A percentile compares a stretch with the other conserved stretches of the same genome.
phyloP scores from a whole-genome alignment of 768 basidiomycete species.

The Tulasnella sp. region DNA sequence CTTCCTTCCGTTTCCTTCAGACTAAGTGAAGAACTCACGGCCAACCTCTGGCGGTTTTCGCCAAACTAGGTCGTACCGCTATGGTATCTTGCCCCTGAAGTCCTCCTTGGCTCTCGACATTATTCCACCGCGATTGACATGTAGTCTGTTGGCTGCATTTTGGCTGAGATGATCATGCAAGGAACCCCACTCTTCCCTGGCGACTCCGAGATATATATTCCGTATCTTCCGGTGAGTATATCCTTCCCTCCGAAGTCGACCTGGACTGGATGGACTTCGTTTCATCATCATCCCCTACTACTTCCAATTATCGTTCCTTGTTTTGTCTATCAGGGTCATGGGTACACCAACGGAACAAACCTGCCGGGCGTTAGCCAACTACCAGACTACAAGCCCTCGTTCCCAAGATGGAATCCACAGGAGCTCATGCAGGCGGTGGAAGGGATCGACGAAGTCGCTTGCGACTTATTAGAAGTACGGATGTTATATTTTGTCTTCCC shows the following conservation, averaged over 20 bases:
- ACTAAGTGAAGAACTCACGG: no score
- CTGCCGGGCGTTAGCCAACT: constrained; percentile 58
- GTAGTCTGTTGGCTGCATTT: constrained; percentile 99
- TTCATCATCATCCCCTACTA: no score
- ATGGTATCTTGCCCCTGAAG: constrained; percentile 99
- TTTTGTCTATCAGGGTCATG: constrained; percentile 58
- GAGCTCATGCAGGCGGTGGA: constrained; percentile 65
- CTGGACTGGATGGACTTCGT: no score
- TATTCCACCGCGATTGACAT: constrained; percentile 98
- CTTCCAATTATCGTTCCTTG: no score
- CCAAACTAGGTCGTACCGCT: constrained; percentile 77
- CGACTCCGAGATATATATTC: constrained; percentile 99
- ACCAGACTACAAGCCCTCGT: constrained; percentile 94
- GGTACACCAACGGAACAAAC: constrained; percentile 41
- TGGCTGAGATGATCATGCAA: constrained; percentile 97
- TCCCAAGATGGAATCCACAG: constrained; percentile 88
- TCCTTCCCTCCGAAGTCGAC: no score
- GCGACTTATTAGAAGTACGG: constrained; percentile 71
- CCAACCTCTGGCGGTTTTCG: background rate
- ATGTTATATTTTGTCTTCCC: background rate
- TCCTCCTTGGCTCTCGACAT: constrained; percentile 89
- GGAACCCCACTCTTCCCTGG: constrained; percentile 90
- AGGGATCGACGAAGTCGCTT: constrained; percentile 65
- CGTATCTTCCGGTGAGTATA: constrained; percentile 85
- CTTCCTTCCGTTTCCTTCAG: background rate